Evolutionary conservation across 495 filamentous ascomycete genomes (phyloP).

Genomic region (Xylaria grammica): DNA sequence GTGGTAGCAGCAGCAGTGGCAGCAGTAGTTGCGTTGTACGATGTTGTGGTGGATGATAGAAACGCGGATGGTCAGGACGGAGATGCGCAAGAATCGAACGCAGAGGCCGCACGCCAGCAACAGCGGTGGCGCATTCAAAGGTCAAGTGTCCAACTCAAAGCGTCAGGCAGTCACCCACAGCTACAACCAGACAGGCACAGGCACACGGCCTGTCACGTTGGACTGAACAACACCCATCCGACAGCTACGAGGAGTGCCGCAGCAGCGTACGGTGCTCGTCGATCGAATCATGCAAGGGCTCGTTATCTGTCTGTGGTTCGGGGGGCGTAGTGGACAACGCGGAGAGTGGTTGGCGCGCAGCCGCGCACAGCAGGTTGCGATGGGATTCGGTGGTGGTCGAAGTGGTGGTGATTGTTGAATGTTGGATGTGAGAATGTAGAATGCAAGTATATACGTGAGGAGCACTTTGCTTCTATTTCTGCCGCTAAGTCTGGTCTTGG

Average conservation of each 20-base stretch:
- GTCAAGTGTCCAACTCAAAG: too few relatives aligned
- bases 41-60: neutral
- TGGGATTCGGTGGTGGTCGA: slow-evolving; percentile 5
- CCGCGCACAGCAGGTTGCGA: slow-evolving; percentile 3
- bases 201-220: slow-evolving; percentile 35
- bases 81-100: neutral
- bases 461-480: neutral
- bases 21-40: slow-evolving; percentile 8
- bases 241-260: slow-evolving; percentile 14
- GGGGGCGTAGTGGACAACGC: slow-evolving; percentile 5
- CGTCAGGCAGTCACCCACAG: neutral
- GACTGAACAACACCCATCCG: slow-evolving; percentile 31
- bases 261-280: slow-evolving; percentile 2
- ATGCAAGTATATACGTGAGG: slow-evolving; percentile 27
- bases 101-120: too few relatives aligned
- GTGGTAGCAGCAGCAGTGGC: too few relatives aligned
- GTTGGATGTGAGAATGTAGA: slow-evolving; percentile 30
- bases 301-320: neutral
- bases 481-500: slow-evolving; percentile 13
- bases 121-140: too few relatives aligned
- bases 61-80: neutral
- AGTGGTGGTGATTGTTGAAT: too few relatives aligned
- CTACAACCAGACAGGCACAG: slow-evolving; percentile 27
- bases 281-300: slow-evolving; percentile 3
- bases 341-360: slow-evolving; percentile 7